Conservation (phyloP, 1,139 yeast genomes). For the Pichia sp. region DNA sequence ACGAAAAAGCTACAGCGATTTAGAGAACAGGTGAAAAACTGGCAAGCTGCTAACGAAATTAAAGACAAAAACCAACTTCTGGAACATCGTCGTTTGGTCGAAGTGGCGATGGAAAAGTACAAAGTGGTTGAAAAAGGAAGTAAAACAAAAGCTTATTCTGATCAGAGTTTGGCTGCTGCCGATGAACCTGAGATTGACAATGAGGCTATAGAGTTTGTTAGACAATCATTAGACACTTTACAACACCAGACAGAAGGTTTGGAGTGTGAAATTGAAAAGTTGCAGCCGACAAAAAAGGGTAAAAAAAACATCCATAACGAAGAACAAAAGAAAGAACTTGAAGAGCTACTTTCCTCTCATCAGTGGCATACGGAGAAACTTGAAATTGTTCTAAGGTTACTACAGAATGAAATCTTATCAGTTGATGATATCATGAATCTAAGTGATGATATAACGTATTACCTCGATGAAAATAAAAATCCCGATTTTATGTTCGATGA, state of each 20-base stretch:
- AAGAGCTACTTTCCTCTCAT: conserved; percentile 38
- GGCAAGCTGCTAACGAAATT: conserved; percentile 70
- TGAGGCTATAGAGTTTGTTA: conserved; percentile 57
- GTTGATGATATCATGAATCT: conserved; percentile 58
- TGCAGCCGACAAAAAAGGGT: conserved; percentile 39
- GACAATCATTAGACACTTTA: conserved; percentile 57
- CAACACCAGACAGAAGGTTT: conserved; percentile 58
- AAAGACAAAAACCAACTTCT: conserved; percentile 62
- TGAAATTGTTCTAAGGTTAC: conserved; percentile 55
- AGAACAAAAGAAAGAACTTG: conserved; percentile 49
- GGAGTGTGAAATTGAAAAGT: conserved; percentile 56
- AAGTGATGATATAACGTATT: conserved; percentile 68
- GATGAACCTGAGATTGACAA: conserved; percentile 48
- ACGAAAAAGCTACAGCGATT: conserved; percentile 69
- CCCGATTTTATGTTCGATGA: conserved; percentile 74
- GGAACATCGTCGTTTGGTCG: conserved; percentile 61
- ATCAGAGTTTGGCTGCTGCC: conserved; percentile 40
- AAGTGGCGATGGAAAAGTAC: conserved; percentile 78
- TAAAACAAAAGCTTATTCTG: conserved; percentile 72
- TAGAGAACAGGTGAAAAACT: conserved; percentile 72
- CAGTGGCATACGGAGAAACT: conserved; percentile 61
- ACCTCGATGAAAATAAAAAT: conserved; percentile 66
- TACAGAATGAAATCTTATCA: conserved; percentile 61
- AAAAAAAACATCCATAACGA: conserved; percentile 52
- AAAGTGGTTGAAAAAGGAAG: conserved; percentile 72